Conservation (phyloP, 2,329 filamentous ascomycete genomes). For the Hypoxylon sp. region DNA sequence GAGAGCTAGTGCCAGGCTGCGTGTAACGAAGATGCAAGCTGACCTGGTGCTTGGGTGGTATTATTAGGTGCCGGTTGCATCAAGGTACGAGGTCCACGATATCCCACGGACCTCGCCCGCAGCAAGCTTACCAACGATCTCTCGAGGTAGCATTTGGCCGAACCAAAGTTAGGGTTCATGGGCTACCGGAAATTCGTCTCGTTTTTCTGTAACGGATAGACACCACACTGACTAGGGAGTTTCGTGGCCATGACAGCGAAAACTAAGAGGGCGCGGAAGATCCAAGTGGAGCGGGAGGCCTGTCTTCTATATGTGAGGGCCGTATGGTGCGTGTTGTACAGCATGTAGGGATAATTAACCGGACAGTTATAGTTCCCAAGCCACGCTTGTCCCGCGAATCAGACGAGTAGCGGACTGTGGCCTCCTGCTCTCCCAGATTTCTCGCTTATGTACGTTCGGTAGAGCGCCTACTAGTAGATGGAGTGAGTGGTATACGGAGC, state of each 20-base stretch:
- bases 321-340: slow-evolving; percentile 30
- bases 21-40: slow-evolving; percentile 20
- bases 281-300: slow-evolving; percentile 35
- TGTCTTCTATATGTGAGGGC: slow-evolving; percentile 27
- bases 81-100: slow-evolving; percentile 23
- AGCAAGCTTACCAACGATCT: slow-evolving; percentile 13
- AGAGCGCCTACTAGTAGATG: neutral
- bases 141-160: slow-evolving; percentile 33
- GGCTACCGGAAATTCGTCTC: slow-evolving; percentile 10
- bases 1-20: slow-evolving; percentile 5
- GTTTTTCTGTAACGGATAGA: slow-evolving; percentile 22
- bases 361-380: slow-evolving; percentile 13
- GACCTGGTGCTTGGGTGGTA: slow-evolving; percentile 41
- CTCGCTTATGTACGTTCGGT: slow-evolving; percentile 14
- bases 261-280: slow-evolving; percentile 16
- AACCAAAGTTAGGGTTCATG: slow-evolving; percentile 26
- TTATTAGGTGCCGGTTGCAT: slow-evolving; percentile 28
- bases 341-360: slow-evolving; percentile 37
- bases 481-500: neutral
- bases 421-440: slow-evolving; percentile 3
- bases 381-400: slow-evolving; percentile 21
- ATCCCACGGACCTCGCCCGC: slow-evolving; percentile 15
- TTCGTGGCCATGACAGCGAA: slow-evolving; percentile 4
- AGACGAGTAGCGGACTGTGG: slow-evolving; percentile 6
- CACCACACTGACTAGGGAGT: slow-evolving; percentile 2